These are phyloP conservation scores for Monosporascus sp. DNA, from an alignment of 2,329 filamentous ascomycete genomes.

Conservation along the genomic window DNA sequence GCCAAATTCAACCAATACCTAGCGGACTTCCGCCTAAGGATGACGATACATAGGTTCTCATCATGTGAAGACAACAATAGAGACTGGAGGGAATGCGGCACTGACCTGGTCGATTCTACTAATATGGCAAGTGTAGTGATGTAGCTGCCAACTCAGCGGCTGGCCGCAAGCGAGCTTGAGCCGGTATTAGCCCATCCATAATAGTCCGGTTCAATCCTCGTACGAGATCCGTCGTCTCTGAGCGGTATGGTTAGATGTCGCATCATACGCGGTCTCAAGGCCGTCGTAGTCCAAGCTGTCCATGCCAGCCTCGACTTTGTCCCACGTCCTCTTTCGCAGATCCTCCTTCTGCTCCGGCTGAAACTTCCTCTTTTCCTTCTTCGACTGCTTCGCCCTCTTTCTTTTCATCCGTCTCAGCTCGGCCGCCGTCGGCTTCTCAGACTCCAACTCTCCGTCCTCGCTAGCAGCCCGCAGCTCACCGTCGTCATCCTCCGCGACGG, in stretches of 20 bases:
- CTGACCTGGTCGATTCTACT: constrained; percentile 15
- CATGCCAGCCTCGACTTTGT: constrained; percentile 57
- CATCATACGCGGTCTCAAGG: constrained; percentile 18
- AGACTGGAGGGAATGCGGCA: constrained; percentile 1
- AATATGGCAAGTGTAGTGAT: not conserved
- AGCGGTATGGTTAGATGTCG: constrained; percentile 20
- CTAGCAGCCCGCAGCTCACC: constrained; percentile 18
- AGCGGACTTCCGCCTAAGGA: constrained; percentile 80
- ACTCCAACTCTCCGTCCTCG: constrained; percentile 29
- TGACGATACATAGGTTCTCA: constrained; percentile 89
- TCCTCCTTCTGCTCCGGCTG: constrained; percentile 50
- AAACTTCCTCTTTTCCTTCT: constrained; percentile 32
- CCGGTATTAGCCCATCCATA: not conserved
- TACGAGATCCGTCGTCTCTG: constrained; percentile 44
- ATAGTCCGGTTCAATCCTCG: constrained; percentile 32
- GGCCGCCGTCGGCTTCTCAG: constrained; percentile 23
- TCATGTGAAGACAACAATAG: constrained; percentile 49
- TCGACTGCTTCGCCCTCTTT: constrained; percentile 32
- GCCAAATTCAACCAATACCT: constrained; percentile 23
- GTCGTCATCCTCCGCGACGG: constrained; percentile 9
- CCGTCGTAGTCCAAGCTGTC: constrained; percentile 58
- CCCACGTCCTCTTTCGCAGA: constrained; percentile 62
- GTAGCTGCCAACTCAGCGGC: not conserved
- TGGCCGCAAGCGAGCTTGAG: not conserved
- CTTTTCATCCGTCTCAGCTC: constrained; percentile 28